Percentiles rank a stretch among this genome's conserved stretches.
Conservation (phyloP, 179 eudicot species). For the Drosera spatulata region DNA sequence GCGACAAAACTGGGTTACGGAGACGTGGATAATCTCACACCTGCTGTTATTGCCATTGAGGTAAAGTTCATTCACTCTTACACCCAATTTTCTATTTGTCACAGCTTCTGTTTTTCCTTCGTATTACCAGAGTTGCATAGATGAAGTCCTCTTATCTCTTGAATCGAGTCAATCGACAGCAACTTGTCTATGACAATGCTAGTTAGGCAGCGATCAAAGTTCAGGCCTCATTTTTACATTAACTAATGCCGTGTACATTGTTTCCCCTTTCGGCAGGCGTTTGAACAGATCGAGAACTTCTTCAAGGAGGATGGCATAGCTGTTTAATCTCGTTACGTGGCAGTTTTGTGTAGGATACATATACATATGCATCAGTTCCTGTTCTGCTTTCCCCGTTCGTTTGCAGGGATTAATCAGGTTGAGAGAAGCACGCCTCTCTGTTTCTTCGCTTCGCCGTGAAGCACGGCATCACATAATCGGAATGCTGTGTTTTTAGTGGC, state of each 20-base stretch:
- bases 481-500: too few species aligned
- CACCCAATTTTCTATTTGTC: not conserved
- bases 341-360: not conserved
- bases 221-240: too few species aligned
- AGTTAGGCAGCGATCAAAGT: too few species aligned
- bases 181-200: too few species aligned
- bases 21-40: slow-evolving; percentile 57
- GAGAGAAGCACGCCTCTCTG: too few species aligned
- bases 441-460: too few species aligned
- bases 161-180: too few species aligned
- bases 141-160: not conserved
- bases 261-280: slow-evolving; percentile 28
- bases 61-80: slow-evolving; percentile 21
- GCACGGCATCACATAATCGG: too few species aligned
- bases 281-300: slow-evolving; percentile 45
- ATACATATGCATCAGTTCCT: too few species aligned
- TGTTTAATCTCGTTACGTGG: slow-evolving; percentile 5
- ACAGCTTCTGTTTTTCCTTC: not conserved
- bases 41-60: slow-evolving; percentile 63
- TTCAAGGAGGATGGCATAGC: slow-evolving; percentile 21
- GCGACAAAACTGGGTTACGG: slow-evolving; percentile 54
- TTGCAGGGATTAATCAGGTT: too few species aligned
- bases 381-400: too few species aligned
- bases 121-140: not conserved
- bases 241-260: too few species aligned